phyloP scores from a whole-genome alignment of 2,329 filamentous ascomycete species.

The Malbranchea cinnamomea region DNA sequence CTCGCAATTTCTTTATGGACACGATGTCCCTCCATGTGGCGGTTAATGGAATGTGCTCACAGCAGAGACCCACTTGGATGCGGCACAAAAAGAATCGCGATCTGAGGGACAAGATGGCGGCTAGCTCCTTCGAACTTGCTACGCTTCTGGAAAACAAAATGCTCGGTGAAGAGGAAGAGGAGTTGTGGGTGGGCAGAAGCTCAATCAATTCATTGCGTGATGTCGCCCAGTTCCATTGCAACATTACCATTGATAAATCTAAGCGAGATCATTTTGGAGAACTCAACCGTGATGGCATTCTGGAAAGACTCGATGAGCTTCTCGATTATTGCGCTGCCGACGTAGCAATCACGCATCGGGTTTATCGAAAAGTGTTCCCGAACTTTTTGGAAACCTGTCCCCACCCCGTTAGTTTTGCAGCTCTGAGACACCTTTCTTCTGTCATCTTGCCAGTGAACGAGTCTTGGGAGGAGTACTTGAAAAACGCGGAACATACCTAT shows the following conservation, averaged over 20 bases:
- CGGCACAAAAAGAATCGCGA: constrained; percentile 86
- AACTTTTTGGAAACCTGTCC: constrained; percentile 81
- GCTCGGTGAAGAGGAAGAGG: constrained; percentile 70
- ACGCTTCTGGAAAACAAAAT: constrained; percentile 53
- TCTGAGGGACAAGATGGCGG: constrained; percentile 62
- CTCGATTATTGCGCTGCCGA: constrained; percentile 92
- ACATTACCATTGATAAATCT: constrained; percentile 81
- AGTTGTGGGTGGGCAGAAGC: constrained; percentile 87
- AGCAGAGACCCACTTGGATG: constrained; percentile 93
- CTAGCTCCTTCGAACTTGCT: constrained; percentile 55
- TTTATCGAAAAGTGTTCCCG: constrained; percentile 89
- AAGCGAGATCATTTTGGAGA: constrained; percentile 75
- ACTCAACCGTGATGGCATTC: constrained; percentile 55
- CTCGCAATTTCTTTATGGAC: constrained; percentile 75
- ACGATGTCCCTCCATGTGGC: constrained; percentile 98
- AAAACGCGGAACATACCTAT: constrained; percentile 74
- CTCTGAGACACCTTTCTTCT: constrained; percentile 78
- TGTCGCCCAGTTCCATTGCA: constrained; percentile 90
- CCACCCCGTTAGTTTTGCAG: constrained; percentile 93
- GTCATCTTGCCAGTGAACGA: constrained; percentile 84
- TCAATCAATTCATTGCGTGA: constrained; percentile 91
- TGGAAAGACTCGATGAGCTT: constrained; percentile 61
- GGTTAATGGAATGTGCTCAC: constrained; percentile 97
- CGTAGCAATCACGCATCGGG: constrained; percentile 78
- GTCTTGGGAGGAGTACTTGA: constrained; percentile 74